phyloP scores from a whole-genome alignment of 2,329 filamentous ascomycete genomes.

The Diaporthe eres region DNA sequence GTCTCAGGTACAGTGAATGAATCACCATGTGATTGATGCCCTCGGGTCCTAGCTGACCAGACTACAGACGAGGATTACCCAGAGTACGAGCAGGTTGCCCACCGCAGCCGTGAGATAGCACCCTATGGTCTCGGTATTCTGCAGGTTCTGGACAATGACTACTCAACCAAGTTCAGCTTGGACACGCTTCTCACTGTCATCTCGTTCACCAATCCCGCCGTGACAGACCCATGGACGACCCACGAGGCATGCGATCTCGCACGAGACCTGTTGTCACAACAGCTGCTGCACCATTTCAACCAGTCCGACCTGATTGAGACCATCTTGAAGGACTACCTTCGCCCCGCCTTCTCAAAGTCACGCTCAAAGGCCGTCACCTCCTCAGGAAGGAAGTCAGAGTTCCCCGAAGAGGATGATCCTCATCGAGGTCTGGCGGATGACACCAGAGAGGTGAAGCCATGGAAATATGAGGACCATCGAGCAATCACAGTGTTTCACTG shows the following conservation, averaged over 20 bases:
- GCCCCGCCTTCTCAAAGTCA: slow-evolving; percentile 75
- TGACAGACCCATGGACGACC: slow-evolving; percentile 51
- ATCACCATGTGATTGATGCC: neutral
- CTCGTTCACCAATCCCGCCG: slow-evolving; percentile 45
- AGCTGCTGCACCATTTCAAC: slow-evolving; percentile 44
- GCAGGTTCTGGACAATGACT: neutral
- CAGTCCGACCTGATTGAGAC: slow-evolving; percentile 64
- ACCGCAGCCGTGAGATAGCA: slow-evolving; percentile 29
- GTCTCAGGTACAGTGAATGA: slow-evolving; percentile 16
- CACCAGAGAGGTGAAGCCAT: slow-evolving; percentile 65
- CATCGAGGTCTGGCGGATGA: slow-evolving; percentile 53
- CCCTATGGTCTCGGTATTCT: slow-evolving; percentile 30
- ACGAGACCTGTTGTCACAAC: slow-evolving; percentile 49
- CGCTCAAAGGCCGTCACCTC: slow-evolving; percentile 68
- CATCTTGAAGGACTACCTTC: slow-evolving; percentile 74
- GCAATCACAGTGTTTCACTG: slow-evolving; percentile 72
- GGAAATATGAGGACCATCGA: slow-evolving; percentile 70
- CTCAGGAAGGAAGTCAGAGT: slow-evolving; percentile 68
- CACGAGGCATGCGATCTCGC: slow-evolving; percentile 50
- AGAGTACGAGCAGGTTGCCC: slow-evolving; percentile 34
- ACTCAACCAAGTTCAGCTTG: slow-evolving; percentile 40
- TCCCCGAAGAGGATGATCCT: slow-evolving; percentile 55
- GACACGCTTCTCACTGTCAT: slow-evolving; percentile 52
- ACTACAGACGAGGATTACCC: slow-evolving; percentile 26
- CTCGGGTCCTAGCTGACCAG: neutral